Base-by-base conservation (phyloP, 192 early-diverging fungal species). In the Entophlyctis luteolus region DNA sequence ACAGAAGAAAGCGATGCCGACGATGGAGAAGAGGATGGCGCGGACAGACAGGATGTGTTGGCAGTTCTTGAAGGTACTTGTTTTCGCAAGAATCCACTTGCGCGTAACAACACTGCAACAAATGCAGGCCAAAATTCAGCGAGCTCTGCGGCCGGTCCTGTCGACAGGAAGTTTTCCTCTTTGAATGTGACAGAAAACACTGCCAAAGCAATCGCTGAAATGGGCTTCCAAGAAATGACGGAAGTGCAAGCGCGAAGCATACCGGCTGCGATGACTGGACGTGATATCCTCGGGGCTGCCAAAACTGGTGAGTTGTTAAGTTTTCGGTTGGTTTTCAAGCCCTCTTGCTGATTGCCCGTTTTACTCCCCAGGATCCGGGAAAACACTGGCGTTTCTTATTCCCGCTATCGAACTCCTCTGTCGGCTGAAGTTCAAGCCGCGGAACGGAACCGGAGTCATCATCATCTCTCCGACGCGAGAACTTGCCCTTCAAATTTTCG, bases 401-500 rank as follows among this genome's bases (percentile, higher is more conserved):
- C 97, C 97, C 29, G 91, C 92, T 3, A 78, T 99, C 28, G 95
- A 98, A 72, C 74, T 94, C 65, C 81, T 98, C n/a, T 81, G 84
- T 66, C 89, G 84, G 65, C 77, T 94, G 29, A 89, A 92, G 77
- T 99, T 98, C 75, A 99, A 98, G 84, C 90, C 97, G 32, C 87
- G 95, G 68, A 99, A 71, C 75, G 88, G 93, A 67, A 97, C 97
- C 0, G 95, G 95, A 52, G 88, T 91, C 5, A 78, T 99, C 48
- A 86, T 99, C 57, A 94, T 99, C 49, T 92, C 97, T 4, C 97
- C 97, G 33, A 99, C 97, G 48, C 89, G 97, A 68, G 97, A 99
- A 80, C 85, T 99, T 60, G 97, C 97, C 29, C 82, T 99, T 59
- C 97, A 99, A 77, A 97, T 98, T 70, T 94, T 95, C 82, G 95